These are phyloP conservation scores for Coemansia sp. DNA, from an alignment of 192 early-diverging fungal genomes.

Conservation along the genomic window DNA sequence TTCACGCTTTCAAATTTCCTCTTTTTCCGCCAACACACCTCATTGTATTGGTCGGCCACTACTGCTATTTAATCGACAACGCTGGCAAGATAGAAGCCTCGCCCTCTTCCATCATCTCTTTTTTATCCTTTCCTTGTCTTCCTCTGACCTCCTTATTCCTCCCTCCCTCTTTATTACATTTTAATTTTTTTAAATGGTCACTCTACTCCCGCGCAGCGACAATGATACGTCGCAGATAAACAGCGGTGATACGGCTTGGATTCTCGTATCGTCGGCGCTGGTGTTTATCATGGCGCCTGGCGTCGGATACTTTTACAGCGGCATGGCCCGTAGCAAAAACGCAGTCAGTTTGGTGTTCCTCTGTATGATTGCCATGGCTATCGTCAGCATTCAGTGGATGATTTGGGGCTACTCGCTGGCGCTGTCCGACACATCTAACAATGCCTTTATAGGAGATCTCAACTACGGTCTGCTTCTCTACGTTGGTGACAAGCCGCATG, in stretches of 20 bases:
- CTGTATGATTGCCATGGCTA: conserved; percentile 74
- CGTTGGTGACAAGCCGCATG: conserved; percentile 58
- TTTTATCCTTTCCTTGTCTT: background rate
- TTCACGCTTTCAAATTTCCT: background rate
- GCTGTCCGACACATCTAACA: conserved; percentile 72
- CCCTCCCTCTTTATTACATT: background rate
- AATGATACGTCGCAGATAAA: conserved; percentile 40
- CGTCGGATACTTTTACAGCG: conserved; percentile 94
- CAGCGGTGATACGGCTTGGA: conserved; percentile 65
- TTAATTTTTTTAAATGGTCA: conserved; percentile 14
- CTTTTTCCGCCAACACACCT: background rate
- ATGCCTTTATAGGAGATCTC: conserved; percentile 79
- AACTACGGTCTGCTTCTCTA: conserved; percentile 69
- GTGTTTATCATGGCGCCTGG: conserved; percentile 97
- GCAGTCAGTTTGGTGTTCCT: conserved; percentile 87
- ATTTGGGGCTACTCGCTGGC: conserved; percentile 88
- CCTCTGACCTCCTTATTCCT: background rate
- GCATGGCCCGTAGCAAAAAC: conserved; percentile 91
- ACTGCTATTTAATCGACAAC: background rate
- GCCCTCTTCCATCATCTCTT: background rate
- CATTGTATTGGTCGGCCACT: background rate
- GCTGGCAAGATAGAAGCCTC: conserved; percentile 10
- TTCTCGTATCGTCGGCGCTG: conserved; percentile 70
- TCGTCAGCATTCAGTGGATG: conserved; percentile 92
- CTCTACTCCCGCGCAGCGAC: conserved; percentile 19